These are phyloP conservation scores for Arxiozyma heterogenica DNA, from an alignment of 1,139 yeast genomes.

Conservation along the genomic window DNA sequence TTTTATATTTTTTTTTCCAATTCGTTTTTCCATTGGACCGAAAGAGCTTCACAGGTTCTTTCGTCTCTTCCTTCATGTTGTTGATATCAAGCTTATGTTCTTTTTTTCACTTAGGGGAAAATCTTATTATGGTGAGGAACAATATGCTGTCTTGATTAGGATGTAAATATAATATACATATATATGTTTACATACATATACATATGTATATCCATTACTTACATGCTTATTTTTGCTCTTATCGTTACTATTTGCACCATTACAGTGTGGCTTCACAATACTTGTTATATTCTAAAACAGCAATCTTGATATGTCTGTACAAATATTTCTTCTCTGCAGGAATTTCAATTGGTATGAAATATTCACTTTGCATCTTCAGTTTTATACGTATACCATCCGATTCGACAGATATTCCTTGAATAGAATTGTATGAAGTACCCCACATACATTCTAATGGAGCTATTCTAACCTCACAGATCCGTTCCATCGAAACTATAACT, in stretches of 20 bases:
- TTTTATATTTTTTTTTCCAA: too few relatives aligned
- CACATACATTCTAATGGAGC: slow-evolving; percentile 40
- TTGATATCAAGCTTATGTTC: too few relatives aligned
- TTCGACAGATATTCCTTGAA: slow-evolving; percentile 54
- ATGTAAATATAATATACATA: too few relatives aligned
- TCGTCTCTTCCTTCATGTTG: too few relatives aligned
- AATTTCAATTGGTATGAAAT: slow-evolving; percentile 76
- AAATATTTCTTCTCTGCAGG: slow-evolving; percentile 53
- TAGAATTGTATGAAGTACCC: slow-evolving; percentile 22
- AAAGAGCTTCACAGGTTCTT: background rate
- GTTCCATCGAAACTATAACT: slow-evolving; percentile 64
- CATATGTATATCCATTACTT: too few relatives aligned
- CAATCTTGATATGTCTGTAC: slow-evolving; percentile 66
- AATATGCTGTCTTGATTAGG: too few relatives aligned
- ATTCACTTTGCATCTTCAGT: slow-evolving; percentile 52
- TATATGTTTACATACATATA: too few relatives aligned
- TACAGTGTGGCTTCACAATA: slow-evolving; percentile 34
- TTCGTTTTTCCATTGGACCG: background rate
- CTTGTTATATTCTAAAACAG: slow-evolving; percentile 73
- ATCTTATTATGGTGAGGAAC: too few relatives aligned
- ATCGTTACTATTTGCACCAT: too few relatives aligned
- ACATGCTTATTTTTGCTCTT: too few relatives aligned
- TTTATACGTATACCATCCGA: slow-evolving; percentile 69
- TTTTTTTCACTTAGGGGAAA: too few relatives aligned
- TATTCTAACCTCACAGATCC: slow-evolving; percentile 63